Evolutionary conservation across 2,329 filamentous ascomycete genomes (phyloP).

Genomic region (Pseudohalonectria lignicola): DNA sequence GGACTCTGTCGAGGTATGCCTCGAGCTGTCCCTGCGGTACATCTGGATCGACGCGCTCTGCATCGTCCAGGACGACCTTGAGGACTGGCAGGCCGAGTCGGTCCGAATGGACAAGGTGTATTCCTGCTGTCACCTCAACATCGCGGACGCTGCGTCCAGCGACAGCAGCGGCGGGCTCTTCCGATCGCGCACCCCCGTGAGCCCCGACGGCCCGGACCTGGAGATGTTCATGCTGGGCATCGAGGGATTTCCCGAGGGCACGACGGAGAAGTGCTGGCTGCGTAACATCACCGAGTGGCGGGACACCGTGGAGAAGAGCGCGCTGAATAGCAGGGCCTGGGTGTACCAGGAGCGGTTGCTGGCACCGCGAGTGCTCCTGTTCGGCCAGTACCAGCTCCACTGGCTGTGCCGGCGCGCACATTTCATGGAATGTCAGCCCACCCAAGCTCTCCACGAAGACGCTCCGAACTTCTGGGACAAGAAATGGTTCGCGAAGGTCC

Average conservation of each 20-base stretch:
- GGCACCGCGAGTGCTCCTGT: conserved; percentile 3
- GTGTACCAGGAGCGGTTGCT: conserved; percentile 4
- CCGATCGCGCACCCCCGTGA: neutral
- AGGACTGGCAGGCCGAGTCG: conserved; percentile 4
- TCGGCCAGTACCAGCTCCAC: conserved; percentile 1
- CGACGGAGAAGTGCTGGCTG: neutral
- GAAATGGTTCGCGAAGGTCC: neutral
- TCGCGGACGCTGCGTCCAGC: neutral
- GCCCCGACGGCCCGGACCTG: neutral
- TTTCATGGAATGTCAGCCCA: neutral
- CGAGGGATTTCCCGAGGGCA: neutral
- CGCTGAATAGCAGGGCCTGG: conserved; percentile 1
- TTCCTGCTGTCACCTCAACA: conserved; percentile 1
- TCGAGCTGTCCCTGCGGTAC: neutral
- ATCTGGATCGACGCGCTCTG: neutral
- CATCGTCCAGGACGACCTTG: neutral
- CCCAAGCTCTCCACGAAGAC: neutral
- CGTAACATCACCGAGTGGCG: neutral
- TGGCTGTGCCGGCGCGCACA: too few species aligned
- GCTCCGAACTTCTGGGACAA: neutral
- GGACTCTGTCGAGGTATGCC: neutral
- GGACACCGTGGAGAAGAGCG: neutral
- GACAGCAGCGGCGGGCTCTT: neutral
- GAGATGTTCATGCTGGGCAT: neutral
- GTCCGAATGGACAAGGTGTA: conserved; percentile 5